A percentile compares a stretch with the other conserved stretches of the same genome.
These are phyloP conservation scores for Fusarium tjaetaba DNA, from an alignment of 2,329 filamentous ascomycete genomes.

Conservation along the genomic window DNA sequence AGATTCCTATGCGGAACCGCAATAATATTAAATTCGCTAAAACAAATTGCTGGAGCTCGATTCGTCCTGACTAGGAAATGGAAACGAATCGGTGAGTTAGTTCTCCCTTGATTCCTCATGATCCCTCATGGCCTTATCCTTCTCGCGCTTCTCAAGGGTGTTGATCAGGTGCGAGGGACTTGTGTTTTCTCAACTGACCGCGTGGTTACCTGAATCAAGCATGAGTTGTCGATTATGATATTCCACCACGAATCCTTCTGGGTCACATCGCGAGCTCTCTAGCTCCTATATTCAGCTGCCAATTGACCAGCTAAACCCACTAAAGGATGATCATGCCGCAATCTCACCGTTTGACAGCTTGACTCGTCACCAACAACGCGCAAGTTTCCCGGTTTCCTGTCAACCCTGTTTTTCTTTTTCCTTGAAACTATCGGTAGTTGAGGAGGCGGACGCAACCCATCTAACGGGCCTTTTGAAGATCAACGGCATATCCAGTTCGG, in stretches of 20 bases:
- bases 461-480: not conserved
- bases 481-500: not conserved
- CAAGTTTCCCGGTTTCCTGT: conserved; percentile 17
- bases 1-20: conserved; percentile 3
- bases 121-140: not conserved
- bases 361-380: conserved; percentile 19
- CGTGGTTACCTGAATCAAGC: not conserved
- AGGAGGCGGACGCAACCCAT: not conserved
- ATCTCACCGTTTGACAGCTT: conserved; percentile 29
- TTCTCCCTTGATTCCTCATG: not conserved
- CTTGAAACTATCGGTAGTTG: conserved; percentile 20
- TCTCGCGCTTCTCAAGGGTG: not conserved
- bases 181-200: not conserved
- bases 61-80: not conserved
- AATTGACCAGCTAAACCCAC: conserved; percentile 5
- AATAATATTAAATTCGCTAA: conserved; percentile 7
- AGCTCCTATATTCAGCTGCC: conserved; percentile 17
- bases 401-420: conserved; percentile 16
- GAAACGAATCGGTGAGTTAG: not conserved
- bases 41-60: not conserved
- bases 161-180: not conserved
- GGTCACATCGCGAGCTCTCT: conserved; percentile 25
- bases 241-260: not conserved
- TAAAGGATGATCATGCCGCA: conserved; percentile 22
- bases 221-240: conserved; percentile 23